A percentile compares a stretch with the other conserved stretches of the same genome.
These are phyloP conservation scores for Selenicereus undatus DNA, from an alignment of 148 eudicot genomes.

Conservation along the genomic window DNA sequence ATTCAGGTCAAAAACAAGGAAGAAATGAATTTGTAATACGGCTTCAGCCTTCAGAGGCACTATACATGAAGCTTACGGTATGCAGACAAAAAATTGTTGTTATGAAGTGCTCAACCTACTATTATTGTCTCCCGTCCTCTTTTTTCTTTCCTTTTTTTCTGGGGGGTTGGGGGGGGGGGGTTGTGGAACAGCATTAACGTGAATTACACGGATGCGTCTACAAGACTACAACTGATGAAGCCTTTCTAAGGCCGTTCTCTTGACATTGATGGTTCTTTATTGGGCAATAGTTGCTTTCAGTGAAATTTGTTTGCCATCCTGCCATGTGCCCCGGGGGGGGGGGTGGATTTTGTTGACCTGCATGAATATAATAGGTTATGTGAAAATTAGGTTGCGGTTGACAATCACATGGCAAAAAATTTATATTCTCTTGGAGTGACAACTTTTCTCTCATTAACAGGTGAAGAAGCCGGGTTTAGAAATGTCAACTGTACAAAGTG, in stretches of 20 bases:
- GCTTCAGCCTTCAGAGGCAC: constrained; percentile 86
- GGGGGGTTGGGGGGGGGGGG: too few species aligned
- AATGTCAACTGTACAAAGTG: constrained; percentile 76
- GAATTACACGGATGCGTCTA: too few species aligned
- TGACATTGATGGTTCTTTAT: too few species aligned
- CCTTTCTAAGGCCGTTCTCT: too few species aligned
- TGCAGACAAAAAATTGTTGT: constrained; percentile 11
- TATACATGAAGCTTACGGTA: constrained; percentile 97
- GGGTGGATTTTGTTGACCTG: not conserved
- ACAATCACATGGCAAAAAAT: not conserved
- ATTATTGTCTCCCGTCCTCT: not conserved
- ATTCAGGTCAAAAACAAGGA: constrained; percentile 83
- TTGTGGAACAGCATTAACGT: too few species aligned
- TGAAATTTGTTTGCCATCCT: too few species aligned
- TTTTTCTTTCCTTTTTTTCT: not conserved
- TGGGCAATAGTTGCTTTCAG: too few species aligned
- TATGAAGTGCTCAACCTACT: not conserved
- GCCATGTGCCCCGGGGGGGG: too few species aligned
- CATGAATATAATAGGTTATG: not conserved
- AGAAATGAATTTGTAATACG: constrained; percentile 95
- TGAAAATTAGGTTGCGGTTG: not conserved
- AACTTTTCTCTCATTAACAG: constrained; percentile 32
- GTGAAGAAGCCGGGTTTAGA: constrained; percentile 88
- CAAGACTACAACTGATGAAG: too few species aligned
- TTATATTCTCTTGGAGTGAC: not conserved